phyloP scores from a whole-genome alignment of 352 stramenopile species.

The Phytophthora foliorum region DNA sequence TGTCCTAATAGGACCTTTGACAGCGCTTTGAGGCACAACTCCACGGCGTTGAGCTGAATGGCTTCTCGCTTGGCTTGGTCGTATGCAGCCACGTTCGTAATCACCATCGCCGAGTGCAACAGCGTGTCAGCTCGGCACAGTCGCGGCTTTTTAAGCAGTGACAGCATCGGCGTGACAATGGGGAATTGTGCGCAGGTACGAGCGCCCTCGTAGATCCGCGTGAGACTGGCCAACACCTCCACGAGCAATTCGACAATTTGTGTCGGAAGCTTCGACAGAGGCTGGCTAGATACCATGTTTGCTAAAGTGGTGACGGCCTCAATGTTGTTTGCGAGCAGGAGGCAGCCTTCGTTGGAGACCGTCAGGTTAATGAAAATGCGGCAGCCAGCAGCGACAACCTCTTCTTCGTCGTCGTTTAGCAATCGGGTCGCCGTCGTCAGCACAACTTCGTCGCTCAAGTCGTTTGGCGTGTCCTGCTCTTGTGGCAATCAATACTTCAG shows the following conservation, averaged over 20 bases:
- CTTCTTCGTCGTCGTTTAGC: conserved; percentile 54
- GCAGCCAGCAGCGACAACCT: conserved; percentile 55
- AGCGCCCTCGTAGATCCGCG: conserved; percentile 64
- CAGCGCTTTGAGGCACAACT: conserved; percentile 62
- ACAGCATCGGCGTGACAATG: conserved; percentile 57
- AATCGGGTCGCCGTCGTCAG: conserved; percentile 54
- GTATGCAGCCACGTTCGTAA: conserved; percentile 64
- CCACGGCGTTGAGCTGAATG: conserved; percentile 60
- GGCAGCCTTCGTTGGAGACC: conserved; percentile 63
- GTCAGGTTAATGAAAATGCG: conserved; percentile 68
- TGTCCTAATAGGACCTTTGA: conserved; percentile 58
- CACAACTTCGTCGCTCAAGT: conserved; percentile 62
- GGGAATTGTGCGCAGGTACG: conserved; percentile 50
- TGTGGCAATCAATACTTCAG: neutral
- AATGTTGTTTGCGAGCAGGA: conserved; percentile 49
- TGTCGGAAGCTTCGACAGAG: conserved; percentile 51
- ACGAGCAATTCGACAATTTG: conserved; percentile 48
- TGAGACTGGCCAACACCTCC: conserved; percentile 64
- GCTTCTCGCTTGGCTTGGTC: conserved; percentile 64
- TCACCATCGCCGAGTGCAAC: conserved; percentile 48
- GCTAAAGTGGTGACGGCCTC: conserved; percentile 56
- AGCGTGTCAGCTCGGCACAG: conserved; percentile 58
- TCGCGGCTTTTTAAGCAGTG: conserved; percentile 63
- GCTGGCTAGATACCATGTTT: conserved; percentile 53
- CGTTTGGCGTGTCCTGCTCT: conserved; percentile 44